These are phyloP conservation scores for Pythium aphanidermatum DNA, from an alignment of 352 stramenopile genomes.

Conservation along the genomic window DNA sequence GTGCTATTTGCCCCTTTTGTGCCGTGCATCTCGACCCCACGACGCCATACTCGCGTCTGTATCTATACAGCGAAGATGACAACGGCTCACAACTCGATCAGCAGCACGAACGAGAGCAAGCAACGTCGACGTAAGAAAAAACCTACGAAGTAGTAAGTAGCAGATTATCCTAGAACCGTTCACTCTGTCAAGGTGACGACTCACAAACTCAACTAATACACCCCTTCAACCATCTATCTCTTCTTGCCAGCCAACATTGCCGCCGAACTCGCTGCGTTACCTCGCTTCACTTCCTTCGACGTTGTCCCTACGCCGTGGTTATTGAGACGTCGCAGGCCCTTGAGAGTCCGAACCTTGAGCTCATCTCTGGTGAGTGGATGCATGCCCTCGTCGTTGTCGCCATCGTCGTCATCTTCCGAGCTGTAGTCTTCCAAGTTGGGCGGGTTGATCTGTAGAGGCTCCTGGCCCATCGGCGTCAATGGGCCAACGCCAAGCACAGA, in stretches of 20 bases:
- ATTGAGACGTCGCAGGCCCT: constrained; percentile 63
- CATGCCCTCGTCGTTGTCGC: constrained; percentile 80
- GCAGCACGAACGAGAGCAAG: neutral
- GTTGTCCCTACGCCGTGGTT: constrained; percentile 26
- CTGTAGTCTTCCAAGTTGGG: constrained; percentile 93
- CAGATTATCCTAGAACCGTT: too few species aligned
- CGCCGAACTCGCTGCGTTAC: constrained; percentile 5
- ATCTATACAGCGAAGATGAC: constrained; percentile 61
- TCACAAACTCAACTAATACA: too few species aligned
- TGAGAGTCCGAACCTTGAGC: constrained; percentile 89
- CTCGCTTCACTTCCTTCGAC: constrained; percentile 26
- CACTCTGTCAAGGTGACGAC: too few species aligned
- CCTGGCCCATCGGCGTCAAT: constrained; percentile 85
- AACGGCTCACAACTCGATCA: too few species aligned
- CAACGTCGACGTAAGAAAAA: neutral
- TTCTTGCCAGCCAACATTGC: constrained; percentile 1
- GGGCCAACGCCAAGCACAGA: constrained; percentile 80
- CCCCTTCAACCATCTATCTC: constrained; percentile 8
- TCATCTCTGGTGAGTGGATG: constrained; percentile 89
- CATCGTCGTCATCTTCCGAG: constrained; percentile 88
- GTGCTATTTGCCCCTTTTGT: constrained; percentile 76
- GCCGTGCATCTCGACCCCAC: constrained; percentile 57
- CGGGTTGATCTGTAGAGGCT: constrained; percentile 91
- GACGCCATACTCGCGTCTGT: constrained; percentile 68
- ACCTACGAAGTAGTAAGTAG: too few species aligned